These are phyloP conservation scores for Trametes maxima DNA, from an alignment of 768 basidiomycete genomes.

Conservation along the genomic window DNA sequence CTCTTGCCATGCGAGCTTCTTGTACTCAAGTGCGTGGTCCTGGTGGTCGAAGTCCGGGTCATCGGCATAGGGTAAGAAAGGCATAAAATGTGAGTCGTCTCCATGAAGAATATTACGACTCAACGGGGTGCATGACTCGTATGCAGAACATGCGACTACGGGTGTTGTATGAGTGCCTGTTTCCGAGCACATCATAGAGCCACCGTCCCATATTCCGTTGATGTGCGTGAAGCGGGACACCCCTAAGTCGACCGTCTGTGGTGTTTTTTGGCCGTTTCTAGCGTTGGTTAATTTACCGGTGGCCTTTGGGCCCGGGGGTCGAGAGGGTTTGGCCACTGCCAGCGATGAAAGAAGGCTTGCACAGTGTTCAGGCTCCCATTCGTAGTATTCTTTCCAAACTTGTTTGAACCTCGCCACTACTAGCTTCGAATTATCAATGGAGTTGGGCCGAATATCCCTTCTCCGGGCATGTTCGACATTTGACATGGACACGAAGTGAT, in stretches of 20 bases:
- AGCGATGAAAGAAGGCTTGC: conserved; percentile 4
- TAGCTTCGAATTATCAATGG: no score
- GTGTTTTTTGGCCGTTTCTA: not conserved
- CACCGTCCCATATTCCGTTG: not conserved
- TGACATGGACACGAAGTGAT: no score
- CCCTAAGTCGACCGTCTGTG: not conserved
- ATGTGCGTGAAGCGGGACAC: not conserved
- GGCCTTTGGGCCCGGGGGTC: not conserved
- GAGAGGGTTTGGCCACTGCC: not conserved
- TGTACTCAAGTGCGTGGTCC: conserved; percentile 45
- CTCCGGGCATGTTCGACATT: no score
- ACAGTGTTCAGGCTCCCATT: conserved; percentile 25
- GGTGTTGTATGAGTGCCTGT: not conserved
- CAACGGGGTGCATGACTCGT: conserved; percentile 60
- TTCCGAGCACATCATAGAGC: not conserved
- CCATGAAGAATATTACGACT: conserved; percentile 50
- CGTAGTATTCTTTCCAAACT: conserved; percentile 24
- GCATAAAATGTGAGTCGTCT: not conserved
- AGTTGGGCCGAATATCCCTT: no score
- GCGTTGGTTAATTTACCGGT: not conserved
- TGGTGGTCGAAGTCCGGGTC: conserved; percentile 52
- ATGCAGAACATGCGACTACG: conserved; percentile 39
- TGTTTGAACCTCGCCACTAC: not conserved
- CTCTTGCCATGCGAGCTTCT: conserved; percentile 53
- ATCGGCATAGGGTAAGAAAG: not conserved